Evolutionary conservation across 495 filamentous ascomycete genomes (phyloP).

Genomic region (Hypoxylon fuscum): DNA sequence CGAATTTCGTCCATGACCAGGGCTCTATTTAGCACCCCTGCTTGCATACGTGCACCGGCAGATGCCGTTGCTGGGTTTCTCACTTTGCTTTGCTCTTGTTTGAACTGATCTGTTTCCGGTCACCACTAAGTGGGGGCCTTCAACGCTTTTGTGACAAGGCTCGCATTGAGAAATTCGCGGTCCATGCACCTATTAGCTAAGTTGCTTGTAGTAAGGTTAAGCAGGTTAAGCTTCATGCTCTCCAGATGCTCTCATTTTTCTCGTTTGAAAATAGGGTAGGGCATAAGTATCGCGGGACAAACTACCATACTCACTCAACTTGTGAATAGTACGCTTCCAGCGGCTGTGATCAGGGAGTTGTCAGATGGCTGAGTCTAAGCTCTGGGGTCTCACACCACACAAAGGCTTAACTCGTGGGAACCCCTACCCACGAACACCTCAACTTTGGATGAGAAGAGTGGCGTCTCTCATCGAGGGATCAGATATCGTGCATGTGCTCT

Average conservation of each 20-base stretch:
- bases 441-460: not conserved
- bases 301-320: not conserved
- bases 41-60: constrained; percentile 27
- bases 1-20: not conserved
- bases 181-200: not conserved
- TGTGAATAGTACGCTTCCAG: too few species aligned
- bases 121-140: constrained; percentile 38
- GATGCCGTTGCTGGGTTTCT: constrained; percentile 24
- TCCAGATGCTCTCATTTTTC: not conserved
- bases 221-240: constrained; percentile 11
- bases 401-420: constrained; percentile 18
- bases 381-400: constrained; percentile 9
- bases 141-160: constrained; percentile 26
- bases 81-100: constrained; percentile 14
- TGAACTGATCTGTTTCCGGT: constrained; percentile 37
- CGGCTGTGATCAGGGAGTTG: too few species aligned
- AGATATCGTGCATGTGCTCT: constrained; percentile 6
- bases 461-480: constrained; percentile 3
- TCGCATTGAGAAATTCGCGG: constrained; percentile 21
- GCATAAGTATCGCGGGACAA: constrained; percentile 10
- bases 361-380: constrained; percentile 22
- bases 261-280: constrained; percentile 6
- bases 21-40: constrained; percentile 28
- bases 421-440: constrained; percentile 31
- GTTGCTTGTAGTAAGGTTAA: constrained; percentile 17